Conservation (phyloP, 176 grass and related monocot species). For the Thinopyrum elongatum region DNA sequence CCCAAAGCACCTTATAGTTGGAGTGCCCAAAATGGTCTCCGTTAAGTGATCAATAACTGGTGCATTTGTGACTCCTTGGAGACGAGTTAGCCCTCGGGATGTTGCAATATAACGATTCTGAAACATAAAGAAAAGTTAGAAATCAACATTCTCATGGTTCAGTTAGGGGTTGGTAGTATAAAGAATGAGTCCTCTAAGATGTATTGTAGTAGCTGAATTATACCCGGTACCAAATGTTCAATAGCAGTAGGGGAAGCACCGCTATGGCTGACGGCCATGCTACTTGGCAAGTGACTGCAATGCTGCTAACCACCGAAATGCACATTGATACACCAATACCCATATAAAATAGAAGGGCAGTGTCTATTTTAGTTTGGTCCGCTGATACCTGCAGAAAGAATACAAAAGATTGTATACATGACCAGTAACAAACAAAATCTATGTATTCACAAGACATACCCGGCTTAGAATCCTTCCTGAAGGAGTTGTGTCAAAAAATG, state of each 20-base stretch:
- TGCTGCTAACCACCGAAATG: slow-evolving; percentile 71
- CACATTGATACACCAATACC: slow-evolving; percentile 63
- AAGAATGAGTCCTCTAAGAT: slow-evolving; percentile 5
- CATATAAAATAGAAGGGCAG: slow-evolving; percentile 61
- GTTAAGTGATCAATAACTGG: slow-evolving; percentile 95
- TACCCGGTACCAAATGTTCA: slow-evolving; percentile 99
- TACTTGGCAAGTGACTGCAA: slow-evolving; percentile 80
- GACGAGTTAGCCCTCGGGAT: slow-evolving; percentile 83
- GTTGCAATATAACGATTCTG: slow-evolving; percentile 80
- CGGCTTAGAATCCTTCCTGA: slow-evolving; percentile 93
- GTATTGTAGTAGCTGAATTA: slow-evolving; percentile 5
- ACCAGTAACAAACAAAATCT: not conserved
- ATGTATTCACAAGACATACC: slow-evolving; percentile 44
- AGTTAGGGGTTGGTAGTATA: not conserved
- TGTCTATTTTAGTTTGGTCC: slow-evolving; percentile 85
- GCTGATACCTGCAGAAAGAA: slow-evolving; percentile 66
- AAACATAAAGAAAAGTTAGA: not conserved
- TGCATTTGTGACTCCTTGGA: slow-evolving; percentile 76
- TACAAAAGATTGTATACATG: not conserved
- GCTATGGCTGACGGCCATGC: slow-evolving; percentile 83
- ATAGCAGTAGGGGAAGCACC: slow-evolving; percentile 63
- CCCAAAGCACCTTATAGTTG: slow-evolving; percentile 75
- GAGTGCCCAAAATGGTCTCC: slow-evolving; percentile 77
- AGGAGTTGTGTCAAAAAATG: slow-evolving; percentile 97
- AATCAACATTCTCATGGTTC: not conserved